These are phyloP conservation scores for Raddia distichophylla DNA, from an alignment of 176 grass and related monocot species.

Conservation along the genomic window DNA sequence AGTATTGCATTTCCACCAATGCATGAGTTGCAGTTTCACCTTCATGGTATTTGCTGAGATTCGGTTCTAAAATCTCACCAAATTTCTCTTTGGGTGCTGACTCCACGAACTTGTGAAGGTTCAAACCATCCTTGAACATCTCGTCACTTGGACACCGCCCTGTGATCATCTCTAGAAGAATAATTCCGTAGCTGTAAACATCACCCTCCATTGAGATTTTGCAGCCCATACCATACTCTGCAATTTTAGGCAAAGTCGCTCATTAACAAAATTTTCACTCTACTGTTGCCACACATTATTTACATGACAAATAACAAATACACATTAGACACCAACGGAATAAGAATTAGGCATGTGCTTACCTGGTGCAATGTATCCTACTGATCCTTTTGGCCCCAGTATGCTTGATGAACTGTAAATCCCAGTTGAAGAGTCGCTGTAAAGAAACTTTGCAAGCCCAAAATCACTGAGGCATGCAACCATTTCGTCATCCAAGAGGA, in stretches of 20 bases:
- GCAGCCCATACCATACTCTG: slow-evolving; percentile 38
- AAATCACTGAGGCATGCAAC: slow-evolving; percentile 3
- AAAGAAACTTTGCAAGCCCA: slow-evolving; percentile 16
- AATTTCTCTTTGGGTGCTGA: background rate
- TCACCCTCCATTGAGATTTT: slow-evolving; percentile 36
- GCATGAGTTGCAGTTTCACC: background rate
- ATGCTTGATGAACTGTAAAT: background rate
- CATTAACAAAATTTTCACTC: background rate
- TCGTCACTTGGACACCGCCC: slow-evolving; percentile 20
- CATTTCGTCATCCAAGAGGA: slow-evolving; percentile 28
- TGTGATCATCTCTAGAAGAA: slow-evolving; percentile 26
- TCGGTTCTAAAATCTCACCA: background rate
- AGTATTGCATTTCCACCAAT: background rate
- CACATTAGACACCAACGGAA: no score
- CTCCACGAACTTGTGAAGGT: background rate
- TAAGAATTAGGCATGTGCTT: background rate
- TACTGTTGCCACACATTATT: background rate
- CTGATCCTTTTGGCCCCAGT: background rate
- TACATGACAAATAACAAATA: background rate
- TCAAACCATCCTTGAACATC: background rate
- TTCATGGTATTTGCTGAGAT: background rate
- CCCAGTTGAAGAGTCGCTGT: background rate
- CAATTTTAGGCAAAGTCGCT: background rate
- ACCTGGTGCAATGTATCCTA: slow-evolving; percentile 35
- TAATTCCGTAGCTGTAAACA: slow-evolving; percentile 41